Percentiles rank a stretch among this genome's conserved stretches.
phyloP scores from a whole-genome alignment of 768 basidiomycete species.

The Suillus bovinus region DNA sequence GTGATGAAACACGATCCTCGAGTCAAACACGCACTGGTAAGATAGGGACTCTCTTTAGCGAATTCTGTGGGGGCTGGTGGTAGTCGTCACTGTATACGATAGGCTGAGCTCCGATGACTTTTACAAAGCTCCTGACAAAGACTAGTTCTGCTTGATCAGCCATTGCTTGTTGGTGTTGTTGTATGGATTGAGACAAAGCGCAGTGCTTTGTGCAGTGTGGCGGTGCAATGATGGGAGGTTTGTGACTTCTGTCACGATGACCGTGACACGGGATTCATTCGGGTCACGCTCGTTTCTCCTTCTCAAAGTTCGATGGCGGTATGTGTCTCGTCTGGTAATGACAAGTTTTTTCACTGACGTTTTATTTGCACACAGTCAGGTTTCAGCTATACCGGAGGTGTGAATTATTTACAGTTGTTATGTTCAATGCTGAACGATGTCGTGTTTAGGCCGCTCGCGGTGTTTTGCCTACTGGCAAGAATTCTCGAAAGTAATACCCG shows the following conservation, averaged over 20 bases:
- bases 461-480: conserved; percentile 95
- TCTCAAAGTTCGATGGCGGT: conserved; percentile 39
- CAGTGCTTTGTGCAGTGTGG: not conserved
- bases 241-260: not conserved
- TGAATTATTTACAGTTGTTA: conserved; percentile 16
- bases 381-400: conserved; percentile 63
- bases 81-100: conserved; percentile 74
- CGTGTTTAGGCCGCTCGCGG: conserved; percentile 65
- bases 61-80: conserved; percentile 66
- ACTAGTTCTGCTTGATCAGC: conserved; percentile 60
- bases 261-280: conserved; percentile 18
- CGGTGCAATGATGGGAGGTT: conserved; percentile 3
- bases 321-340: conserved; percentile 11
- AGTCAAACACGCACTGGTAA: conserved; percentile 51
- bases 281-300: conserved; percentile 20
- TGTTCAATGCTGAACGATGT: not conserved
- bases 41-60: conserved; percentile 68
- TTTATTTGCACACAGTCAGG: conserved; percentile 49
- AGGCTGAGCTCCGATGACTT: conserved; percentile 65
- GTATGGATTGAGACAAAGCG: conserved; percentile 4
- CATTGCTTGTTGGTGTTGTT: conserved; percentile 28
- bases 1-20: conserved; percentile 12
- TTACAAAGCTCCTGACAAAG: conserved; percentile 67
- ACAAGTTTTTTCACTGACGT: conserved; percentile 15
- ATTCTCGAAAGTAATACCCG: conserved; percentile 60